These are phyloP conservation scores for Platismatia glauca DNA, from an alignment of 495 filamentous ascomycete genomes.

Conservation along the genomic window DNA sequence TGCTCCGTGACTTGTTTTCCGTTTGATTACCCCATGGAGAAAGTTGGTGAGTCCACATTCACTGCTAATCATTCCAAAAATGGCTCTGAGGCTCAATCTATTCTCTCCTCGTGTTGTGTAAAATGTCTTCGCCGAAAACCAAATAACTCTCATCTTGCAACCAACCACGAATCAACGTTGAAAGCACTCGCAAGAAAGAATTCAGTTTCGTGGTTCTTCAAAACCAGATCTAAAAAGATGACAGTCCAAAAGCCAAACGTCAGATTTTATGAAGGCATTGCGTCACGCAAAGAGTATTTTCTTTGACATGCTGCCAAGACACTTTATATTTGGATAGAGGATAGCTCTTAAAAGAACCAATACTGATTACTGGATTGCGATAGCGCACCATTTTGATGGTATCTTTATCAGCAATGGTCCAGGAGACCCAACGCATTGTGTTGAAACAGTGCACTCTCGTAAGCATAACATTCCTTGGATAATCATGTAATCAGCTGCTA, in stretches of 20 bases:
- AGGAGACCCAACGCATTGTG: slow-evolving; percentile 94
- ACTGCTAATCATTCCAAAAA: slow-evolving; percentile 53
- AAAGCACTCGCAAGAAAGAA: too few relatives aligned
- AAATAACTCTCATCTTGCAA: too few relatives aligned
- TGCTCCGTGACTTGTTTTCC: slow-evolving; percentile 81
- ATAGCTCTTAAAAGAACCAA: not conserved
- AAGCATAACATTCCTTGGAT: not conserved
- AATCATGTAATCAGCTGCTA: not conserved
- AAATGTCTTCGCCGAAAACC: too few relatives aligned
- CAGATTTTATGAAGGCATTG: too few relatives aligned
- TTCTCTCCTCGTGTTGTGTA: too few relatives aligned
- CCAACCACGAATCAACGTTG: too few relatives aligned
- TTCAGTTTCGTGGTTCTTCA: too few relatives aligned
- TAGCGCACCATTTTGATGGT: slow-evolving; percentile 60
- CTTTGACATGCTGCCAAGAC: too few relatives aligned
- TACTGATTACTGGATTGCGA: not conserved
- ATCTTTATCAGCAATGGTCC: slow-evolving; percentile 97
- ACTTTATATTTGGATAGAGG: too few relatives aligned
- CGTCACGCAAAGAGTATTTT: too few relatives aligned
- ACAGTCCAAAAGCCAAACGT: too few relatives aligned
- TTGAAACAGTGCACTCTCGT: slow-evolving; percentile 60
- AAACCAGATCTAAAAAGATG: too few relatives aligned
- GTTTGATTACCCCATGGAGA: slow-evolving; percentile 94
- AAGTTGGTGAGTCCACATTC: slow-evolving; percentile 44
- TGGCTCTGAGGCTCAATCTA: not conserved